Evolutionary conservation across 352 stramenopile genomes (phyloP).

Genomic region (Phytophthora citricola): DNA sequence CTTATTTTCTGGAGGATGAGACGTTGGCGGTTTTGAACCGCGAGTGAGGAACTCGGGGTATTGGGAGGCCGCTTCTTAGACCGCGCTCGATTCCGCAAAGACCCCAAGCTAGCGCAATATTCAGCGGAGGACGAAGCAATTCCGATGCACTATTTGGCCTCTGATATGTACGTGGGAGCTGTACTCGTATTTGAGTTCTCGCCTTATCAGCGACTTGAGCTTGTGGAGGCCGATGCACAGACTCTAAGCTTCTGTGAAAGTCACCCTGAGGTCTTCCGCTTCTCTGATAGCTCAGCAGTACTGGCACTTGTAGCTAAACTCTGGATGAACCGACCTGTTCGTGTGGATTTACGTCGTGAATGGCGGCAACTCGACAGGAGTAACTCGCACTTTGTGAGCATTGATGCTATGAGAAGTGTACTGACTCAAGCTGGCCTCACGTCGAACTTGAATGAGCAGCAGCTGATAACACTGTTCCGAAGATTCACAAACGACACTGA

Average conservation of each 20-base stretch:
- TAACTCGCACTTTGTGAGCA: slow-evolving; percentile 20
- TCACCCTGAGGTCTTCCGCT: slow-evolving; percentile 70
- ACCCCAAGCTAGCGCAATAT: slow-evolving; percentile 8
- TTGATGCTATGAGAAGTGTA: slow-evolving; percentile 38
- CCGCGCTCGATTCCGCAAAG: slow-evolving; percentile 71
- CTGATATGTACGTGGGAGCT: slow-evolving; percentile 79
- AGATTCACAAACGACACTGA: slow-evolving; percentile 36
- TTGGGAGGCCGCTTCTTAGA: slow-evolving; percentile 77
- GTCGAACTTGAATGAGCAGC: slow-evolving; percentile 59
- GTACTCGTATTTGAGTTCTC: slow-evolving; percentile 76
- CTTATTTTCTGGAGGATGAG: slow-evolving; percentile 82
- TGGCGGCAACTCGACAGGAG: slow-evolving; percentile 43
- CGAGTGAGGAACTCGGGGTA: slow-evolving; percentile 69
- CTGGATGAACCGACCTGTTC: slow-evolving; percentile 23
- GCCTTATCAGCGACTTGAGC: slow-evolving; percentile 67
- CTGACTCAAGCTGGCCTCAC: slow-evolving; percentile 19
- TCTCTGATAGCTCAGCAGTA: slow-evolving; percentile 56
- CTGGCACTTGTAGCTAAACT: slow-evolving; percentile 30
- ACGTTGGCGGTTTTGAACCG: slow-evolving; percentile 79
- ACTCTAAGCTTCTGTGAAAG: slow-evolving; percentile 83
- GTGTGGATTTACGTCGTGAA: slow-evolving; percentile 42
- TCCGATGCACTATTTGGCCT: slow-evolving; percentile 45
- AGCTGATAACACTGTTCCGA: slow-evolving; percentile 67
- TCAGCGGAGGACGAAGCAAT: neutral
- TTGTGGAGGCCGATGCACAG: slow-evolving; percentile 79